Evolutionary conservation across 768 basidiomycete species (phyloP), one percentile per base, ranked within the genome.

Genomic region (Hygrophorus russula): DNA sequence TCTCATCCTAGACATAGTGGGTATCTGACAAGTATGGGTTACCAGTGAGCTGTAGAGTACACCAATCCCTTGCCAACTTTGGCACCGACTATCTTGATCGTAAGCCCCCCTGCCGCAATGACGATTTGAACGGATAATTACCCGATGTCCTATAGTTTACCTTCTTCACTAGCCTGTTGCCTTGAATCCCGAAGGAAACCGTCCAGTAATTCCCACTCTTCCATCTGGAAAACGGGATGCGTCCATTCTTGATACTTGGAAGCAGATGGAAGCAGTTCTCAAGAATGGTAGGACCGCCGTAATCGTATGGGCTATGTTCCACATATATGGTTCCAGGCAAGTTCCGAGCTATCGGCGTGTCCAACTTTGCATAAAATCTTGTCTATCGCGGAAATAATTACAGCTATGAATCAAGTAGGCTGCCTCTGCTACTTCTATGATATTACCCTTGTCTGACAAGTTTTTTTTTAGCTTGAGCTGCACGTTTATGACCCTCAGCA

Each of bases 31-130:
- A 14, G 39, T 47, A 82, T n/a, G n/a, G 81, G 73, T 83, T 46
- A 83, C 80, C 1, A 82, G 80, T 59, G 84, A 81, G 52, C 54
- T 84, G 9, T 82, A 77, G 78, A 61, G 71, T 31, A 79, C 80
- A 7, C 56, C 69, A 80, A 54, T 80, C 84, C 12, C 76, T 93
- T 11, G 70, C 74, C 17, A 78, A 78, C 53, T 76, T 94, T 27
- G 87, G 82, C n/a, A 75, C 74, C 27, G 80, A 88, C 64, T 92
- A 92, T 61, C 72, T 93, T 18, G 90, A 93, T 47, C 66, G 83
- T 80, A 53, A 58, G 71, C 3, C 17, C 10, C 10, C 33, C 33
- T 14, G 37, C 15, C 13, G 41, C 45, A 44, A 34, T 36, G 39
- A 47, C 41, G 12, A 34, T 44, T 43, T 45, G 45, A 49, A 20